Conservation (phyloP, 495 filamentous ascomycete species). For the Neurospora sp. region DNA sequence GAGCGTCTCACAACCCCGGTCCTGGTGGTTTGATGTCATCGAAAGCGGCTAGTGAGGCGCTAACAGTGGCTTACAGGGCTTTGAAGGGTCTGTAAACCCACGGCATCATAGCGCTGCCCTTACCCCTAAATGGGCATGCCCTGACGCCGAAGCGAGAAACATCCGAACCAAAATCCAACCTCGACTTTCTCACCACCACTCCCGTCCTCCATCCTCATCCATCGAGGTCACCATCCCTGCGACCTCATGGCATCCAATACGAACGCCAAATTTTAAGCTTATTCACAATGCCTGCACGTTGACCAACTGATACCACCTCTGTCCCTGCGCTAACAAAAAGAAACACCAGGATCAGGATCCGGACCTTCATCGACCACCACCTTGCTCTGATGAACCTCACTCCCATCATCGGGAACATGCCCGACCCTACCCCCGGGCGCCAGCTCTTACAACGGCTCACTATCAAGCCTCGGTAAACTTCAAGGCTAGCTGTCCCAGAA, state of each 20-base stretch:
- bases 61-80: constrained; percentile 18
- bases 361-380: not conserved
- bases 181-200: not conserved
- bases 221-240: not conserved
- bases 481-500: not conserved
- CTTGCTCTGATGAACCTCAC: not conserved
- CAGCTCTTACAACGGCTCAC: not conserved
- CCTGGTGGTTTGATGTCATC: constrained; percentile 17
- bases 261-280: not conserved
- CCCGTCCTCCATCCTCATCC: not conserved
- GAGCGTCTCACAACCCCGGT: constrained; percentile 16
- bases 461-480: not conserved
- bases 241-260: not conserved
- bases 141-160: constrained; percentile 15
- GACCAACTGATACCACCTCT: not conserved
- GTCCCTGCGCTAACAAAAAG: not conserved
- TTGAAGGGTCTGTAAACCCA: not conserved
- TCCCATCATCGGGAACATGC: not conserved
- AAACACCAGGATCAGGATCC: not conserved
- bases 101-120: not conserved
- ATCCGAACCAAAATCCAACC: constrained; percentile 10
- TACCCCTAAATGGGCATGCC: constrained; percentile 3
- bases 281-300: not conserved
- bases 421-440: not conserved
- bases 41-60: constrained; percentile 14